Evolutionary conservation across 2,329 filamentous ascomycete genomes (phyloP).

Genomic region (Verruconis gallopava): DNA sequence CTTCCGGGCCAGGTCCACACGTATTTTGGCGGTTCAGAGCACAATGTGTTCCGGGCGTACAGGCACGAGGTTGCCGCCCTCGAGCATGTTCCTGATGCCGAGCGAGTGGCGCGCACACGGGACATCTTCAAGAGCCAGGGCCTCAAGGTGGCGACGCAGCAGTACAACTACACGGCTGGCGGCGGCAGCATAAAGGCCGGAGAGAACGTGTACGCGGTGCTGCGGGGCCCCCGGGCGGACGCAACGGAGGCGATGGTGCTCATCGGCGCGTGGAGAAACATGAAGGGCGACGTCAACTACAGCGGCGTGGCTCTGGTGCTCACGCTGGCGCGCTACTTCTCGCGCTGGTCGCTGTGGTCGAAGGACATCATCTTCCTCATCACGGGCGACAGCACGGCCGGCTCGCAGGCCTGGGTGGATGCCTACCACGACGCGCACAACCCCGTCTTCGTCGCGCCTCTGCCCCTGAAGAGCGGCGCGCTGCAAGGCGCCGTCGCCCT

Average conservation of each 20-base stretch:
- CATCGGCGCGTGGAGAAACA: constrained; percentile 77
- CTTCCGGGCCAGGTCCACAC: constrained; percentile 94
- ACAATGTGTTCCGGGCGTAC: constrained; percentile 86
- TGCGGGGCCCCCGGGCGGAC: constrained; percentile 87
- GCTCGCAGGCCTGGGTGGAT: constrained; percentile 93
- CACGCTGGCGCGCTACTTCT: constrained; percentile 87
- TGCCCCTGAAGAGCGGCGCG: constrained; percentile 84
- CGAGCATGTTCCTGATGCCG: constrained; percentile 27
- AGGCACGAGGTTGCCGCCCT: constrained; percentile 65
- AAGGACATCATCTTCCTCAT: constrained; percentile 95
- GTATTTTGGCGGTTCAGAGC: constrained; percentile 92
- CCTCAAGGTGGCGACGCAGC: constrained; percentile 76
- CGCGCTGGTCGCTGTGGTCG: constrained; percentile 95
- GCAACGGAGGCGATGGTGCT: constrained; percentile 94
- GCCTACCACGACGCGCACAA: constrained; percentile 90
- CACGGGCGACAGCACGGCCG: constrained; percentile 75
- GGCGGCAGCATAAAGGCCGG: constrained; percentile 62
- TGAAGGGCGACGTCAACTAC: constrained; percentile 63
- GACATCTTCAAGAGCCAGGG: constrained; percentile 65
- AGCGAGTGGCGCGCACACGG: constrained; percentile 55
- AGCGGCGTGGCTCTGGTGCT: constrained; percentile 79
- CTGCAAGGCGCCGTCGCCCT: constrained; percentile 88
- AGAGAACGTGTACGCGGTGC: constrained; percentile 85
- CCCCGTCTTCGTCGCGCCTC: constrained; percentile 52
- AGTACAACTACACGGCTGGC: constrained; percentile 61